phyloP scores from a whole-genome alignment of 148 eudicot species.

The Cornus kousa region DNA sequence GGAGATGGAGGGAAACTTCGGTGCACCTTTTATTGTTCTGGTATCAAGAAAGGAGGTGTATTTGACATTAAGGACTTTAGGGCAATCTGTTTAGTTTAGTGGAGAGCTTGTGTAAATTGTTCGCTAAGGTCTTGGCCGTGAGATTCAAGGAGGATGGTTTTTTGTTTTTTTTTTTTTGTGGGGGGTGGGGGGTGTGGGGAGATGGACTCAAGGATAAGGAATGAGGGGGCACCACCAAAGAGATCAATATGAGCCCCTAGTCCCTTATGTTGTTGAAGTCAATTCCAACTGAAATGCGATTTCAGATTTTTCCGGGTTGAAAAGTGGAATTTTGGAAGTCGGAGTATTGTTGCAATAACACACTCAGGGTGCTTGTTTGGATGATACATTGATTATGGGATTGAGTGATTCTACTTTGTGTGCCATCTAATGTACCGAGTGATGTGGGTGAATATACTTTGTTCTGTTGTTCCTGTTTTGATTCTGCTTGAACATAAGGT shows the following conservation, averaged over 20 bases:
- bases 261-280: too few species aligned
- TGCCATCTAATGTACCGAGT: slow-evolving; percentile 1
- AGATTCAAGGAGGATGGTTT: not conserved
- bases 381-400: not conserved
- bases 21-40: not conserved
- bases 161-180: too few species aligned
- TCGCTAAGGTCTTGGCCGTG: not conserved
- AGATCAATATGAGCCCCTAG: too few species aligned
- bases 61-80: not conserved
- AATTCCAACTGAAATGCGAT: too few species aligned
- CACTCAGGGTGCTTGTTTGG: too few species aligned
- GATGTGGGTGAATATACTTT: not conserved
- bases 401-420: slow-evolving; percentile 13
- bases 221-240: not conserved
- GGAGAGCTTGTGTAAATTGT: too few species aligned
- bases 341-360: too few species aligned
- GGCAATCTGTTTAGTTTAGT: too few species aligned
- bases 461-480: not conserved
- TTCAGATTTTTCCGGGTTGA: too few species aligned
- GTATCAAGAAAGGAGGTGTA: not conserved
- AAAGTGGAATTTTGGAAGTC: too few species aligned
- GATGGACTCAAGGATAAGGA: not conserved
- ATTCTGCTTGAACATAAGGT: not conserved
- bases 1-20: too few species aligned
- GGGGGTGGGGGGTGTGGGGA: too few species aligned